phyloP scores from a whole-genome alignment of 257 asterid species.

The Coffea canephora region DNA sequence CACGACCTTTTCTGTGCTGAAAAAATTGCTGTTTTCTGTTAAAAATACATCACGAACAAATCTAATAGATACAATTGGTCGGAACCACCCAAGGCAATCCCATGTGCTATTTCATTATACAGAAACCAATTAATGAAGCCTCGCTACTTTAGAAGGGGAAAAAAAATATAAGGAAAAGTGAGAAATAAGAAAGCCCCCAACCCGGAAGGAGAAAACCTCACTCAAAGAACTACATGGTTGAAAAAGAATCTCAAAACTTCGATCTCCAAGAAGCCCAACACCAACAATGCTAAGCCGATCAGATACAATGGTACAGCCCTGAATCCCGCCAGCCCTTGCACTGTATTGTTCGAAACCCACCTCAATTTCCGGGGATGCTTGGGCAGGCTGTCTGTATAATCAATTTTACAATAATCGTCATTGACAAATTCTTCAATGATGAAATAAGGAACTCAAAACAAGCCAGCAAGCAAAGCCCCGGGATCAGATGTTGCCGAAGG shows the following conservation, averaged over 20 bases:
- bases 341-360: slow-evolving; percentile 22
- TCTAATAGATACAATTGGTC: slow-evolving; percentile 29
- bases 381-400: slow-evolving; percentile 28
- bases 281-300: slow-evolving; percentile 24
- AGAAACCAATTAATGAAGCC: slow-evolving; percentile 37
- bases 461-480: slow-evolving; percentile 77
- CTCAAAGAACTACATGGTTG: slow-evolving; percentile 43
- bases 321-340: slow-evolving; percentile 56
- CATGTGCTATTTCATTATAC: slow-evolving; percentile 30
- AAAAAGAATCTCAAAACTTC: slow-evolving; percentile 54
- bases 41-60: slow-evolving; percentile 39
- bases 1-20: not conserved
- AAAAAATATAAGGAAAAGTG: slow-evolving; percentile 5
- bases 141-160: slow-evolving; percentile 14
- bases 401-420: slow-evolving; percentile 34
- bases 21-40: not conserved
- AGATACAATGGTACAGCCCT: slow-evolving; percentile 24
- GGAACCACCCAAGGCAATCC: slow-evolving; percentile 18
- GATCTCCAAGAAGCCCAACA: slow-evolving; percentile 32
- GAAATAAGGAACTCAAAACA: slow-evolving; percentile 46
- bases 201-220: slow-evolving; percentile 22
- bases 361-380: slow-evolving; percentile 20
- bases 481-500: slow-evolving; percentile 63
- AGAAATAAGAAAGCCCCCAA: slow-evolving; percentile 21
- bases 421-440: slow-evolving; percentile 10